Conservation (phyloP, 805 yeast genomes). For the Suhomyces kilbournensis region DNA sequence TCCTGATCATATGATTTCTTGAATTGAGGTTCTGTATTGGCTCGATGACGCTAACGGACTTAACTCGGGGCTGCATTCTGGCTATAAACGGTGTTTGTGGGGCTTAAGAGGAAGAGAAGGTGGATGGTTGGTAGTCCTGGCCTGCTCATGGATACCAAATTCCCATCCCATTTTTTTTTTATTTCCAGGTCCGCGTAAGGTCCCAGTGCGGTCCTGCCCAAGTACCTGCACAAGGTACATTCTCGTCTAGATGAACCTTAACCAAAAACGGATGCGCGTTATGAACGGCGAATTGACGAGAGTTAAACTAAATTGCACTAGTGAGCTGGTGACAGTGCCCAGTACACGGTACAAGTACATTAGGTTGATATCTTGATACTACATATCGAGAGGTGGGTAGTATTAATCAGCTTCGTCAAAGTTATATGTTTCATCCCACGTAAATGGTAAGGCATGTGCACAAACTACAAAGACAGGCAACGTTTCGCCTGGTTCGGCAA, state of each 20-base stretch:
- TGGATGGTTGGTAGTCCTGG: neutral
- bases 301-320: neutral
- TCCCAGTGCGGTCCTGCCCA: neutral
- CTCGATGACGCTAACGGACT: neutral
- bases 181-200: neutral
- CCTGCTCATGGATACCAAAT: neutral
- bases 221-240: constrained; percentile 3
- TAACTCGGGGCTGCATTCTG: neutral
- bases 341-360: neutral
- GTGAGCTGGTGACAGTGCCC: neutral
- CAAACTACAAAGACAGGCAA: neutral
- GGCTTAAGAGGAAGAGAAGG: neutral
- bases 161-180: neutral
- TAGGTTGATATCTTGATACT: neutral
- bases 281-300: neutral
- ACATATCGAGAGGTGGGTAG: neutral
- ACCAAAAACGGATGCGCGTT: neutral
- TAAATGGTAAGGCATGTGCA: neutral
- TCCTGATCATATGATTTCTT: neutral
- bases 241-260: constrained; percentile 1
- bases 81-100: neutral
- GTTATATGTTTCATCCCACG: neutral
- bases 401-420: neutral
- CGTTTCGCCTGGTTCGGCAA: neutral
- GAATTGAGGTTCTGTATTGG: neutral